These are phyloP conservation scores for Fusarium sp. DNA, from an alignment of 2,329 filamentous ascomycete genomes.

Conservation along the genomic window DNA sequence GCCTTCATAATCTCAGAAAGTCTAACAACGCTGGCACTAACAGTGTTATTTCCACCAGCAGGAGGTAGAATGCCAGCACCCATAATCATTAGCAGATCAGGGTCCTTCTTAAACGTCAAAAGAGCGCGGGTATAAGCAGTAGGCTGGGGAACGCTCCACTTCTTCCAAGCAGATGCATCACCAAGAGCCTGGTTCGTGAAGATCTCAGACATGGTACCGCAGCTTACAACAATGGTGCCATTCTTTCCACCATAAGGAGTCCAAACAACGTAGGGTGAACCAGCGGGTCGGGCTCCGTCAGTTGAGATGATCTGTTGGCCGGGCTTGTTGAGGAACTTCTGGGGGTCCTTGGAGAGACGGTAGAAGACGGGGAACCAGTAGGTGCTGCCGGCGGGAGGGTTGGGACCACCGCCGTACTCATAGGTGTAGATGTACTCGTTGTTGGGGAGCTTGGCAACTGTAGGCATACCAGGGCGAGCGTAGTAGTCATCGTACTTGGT, in stretches of 20 bases:
- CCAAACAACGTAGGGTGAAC: conserved; percentile 60
- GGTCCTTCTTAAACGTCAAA: conserved; percentile 52
- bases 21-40: conserved; percentile 54
- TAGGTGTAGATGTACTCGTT: conserved; percentile 69
- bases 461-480: conserved; percentile 76
- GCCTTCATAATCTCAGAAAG: conserved; percentile 47
- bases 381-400: conserved; percentile 44
- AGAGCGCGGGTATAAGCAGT: conserved; percentile 55
- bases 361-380: conserved; percentile 61
- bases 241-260: conserved; percentile 58
- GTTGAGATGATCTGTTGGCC: conserved; percentile 51
- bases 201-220: conserved; percentile 54
- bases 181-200: conserved; percentile 59
- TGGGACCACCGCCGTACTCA: conserved; percentile 66
- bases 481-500: conserved; percentile 72
- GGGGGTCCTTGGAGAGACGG: conserved; percentile 56
- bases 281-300: conserved; percentile 52
- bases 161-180: conserved; percentile 54
- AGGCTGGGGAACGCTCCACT: conserved; percentile 52
- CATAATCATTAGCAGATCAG: conserved; percentile 56
- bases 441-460: conserved; percentile 68
- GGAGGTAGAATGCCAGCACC: conserved; percentile 61
- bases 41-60: conserved; percentile 58
- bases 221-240: conserved; percentile 59
- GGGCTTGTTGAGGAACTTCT: conserved; percentile 52